These are phyloP conservation scores for Periconia sp. DNA, from an alignment of 2,329 filamentous ascomycete genomes.

Conservation along the genomic window DNA sequence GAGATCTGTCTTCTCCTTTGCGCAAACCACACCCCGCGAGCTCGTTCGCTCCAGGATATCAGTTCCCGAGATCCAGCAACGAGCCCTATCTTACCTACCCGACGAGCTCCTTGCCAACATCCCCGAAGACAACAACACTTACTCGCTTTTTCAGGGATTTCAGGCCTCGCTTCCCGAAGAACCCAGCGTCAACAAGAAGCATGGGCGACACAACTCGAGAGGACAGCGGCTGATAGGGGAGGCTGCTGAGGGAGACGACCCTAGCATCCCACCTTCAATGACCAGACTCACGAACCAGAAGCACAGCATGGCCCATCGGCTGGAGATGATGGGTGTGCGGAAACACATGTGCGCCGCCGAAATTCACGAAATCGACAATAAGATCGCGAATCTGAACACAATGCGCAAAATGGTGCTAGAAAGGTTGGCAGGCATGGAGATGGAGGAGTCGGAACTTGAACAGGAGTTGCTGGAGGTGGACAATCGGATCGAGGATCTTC, in stretches of 20 bases:
- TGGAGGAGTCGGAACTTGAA: slow-evolving; percentile 88
- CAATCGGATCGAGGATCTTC: slow-evolving; percentile 67
- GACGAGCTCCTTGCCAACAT: slow-evolving; percentile 91
- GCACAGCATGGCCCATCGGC: slow-evolving; percentile 76
- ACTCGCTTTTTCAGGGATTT: slow-evolving; percentile 96
- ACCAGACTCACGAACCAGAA: slow-evolving; percentile 80
- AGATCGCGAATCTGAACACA: slow-evolving; percentile 88
- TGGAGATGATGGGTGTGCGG: slow-evolving; percentile 89
- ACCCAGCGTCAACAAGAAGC: slow-evolving; percentile 63
- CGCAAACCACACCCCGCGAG: slow-evolving; percentile 90
- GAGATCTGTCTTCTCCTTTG: slow-evolving; percentile 88
- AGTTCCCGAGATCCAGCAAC: slow-evolving; percentile 89
- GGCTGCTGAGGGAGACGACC: slow-evolving; percentile 60
- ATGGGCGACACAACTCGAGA: slow-evolving; percentile 72
- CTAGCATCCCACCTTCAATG: slow-evolving; percentile 69
- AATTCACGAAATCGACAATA: slow-evolving; percentile 95
- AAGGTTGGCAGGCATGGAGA: slow-evolving; percentile 81
- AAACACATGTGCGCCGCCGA: slow-evolving; percentile 99
- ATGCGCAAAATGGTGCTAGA: slow-evolving; percentile 95
- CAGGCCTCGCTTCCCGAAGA: slow-evolving; percentile 84
- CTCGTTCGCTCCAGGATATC: slow-evolving; percentile 91
- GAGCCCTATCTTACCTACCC: slow-evolving; percentile 84
- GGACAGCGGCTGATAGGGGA: slow-evolving; percentile 74
- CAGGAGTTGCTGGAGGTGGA: slow-evolving; percentile 74
- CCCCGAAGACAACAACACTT: slow-evolving; percentile 82